Evolutionary conservation across 192 early-diverging fungal genomes (phyloP), one percentile per base, ranked within the genome.

Genomic region (Gaertneriomyces sp.): DNA sequence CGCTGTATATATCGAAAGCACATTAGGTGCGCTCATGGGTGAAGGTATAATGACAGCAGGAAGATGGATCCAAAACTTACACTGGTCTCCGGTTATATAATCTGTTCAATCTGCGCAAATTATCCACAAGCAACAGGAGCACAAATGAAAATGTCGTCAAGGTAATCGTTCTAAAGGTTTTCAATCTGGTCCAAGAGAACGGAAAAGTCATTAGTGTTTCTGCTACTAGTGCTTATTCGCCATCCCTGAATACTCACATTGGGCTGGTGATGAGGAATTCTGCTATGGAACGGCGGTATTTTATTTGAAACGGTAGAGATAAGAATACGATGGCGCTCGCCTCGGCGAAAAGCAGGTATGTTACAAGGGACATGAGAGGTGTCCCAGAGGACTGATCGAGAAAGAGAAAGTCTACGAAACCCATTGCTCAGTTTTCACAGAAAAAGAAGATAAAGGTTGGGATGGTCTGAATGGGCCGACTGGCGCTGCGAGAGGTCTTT

Each of bases 291-390:
- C 68, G 25, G 11, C 68, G 46, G 53, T 62, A 69, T 43, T 69
- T 69, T 33, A 69, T 69, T 55, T 69, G 68, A 45, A 69, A 61
- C 5, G 68, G 68, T 49, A 69, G 59, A 14, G 68, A 69, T 14
- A 69, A 45, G 42, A 62, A 44, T n/a, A 69, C 53, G 51, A 69
- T 69, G 0, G 16, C 45, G 43, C 52, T 51, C 20, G 46, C 57
- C 20, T 69, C 68, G 6, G 52, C 33, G 17, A 62, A 7, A 12
- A 69, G 68, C 51, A 62, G 42, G 52, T 52, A 51, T 19, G 66
- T 68, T 42, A 68, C 43, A 1, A 45, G 42, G 4, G 43, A 40
- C 57, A 68, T 68, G 10, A 68, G 57, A 6, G 66, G 66, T 14
- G 66, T 49, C 8, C 44, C 56, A n/a, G 42, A 45, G 14, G 20